Evolutionary conservation across 352 stramenopile genomes (phyloP).

Genomic region (Detonula confervacea): DNA sequence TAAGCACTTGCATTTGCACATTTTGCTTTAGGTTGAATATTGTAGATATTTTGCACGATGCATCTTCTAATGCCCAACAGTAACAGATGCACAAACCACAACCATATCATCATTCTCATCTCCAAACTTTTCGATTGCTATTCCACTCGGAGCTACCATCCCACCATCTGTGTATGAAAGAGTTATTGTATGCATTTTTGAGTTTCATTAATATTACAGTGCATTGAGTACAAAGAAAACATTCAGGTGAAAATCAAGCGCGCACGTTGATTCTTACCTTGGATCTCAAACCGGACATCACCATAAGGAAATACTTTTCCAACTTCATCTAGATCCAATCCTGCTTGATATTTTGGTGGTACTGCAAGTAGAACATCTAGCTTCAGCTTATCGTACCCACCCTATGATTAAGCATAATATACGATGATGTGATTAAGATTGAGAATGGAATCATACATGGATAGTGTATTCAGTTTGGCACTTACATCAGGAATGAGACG

Average conservation of each 20-base stretch:
- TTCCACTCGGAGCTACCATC: slow-evolving; percentile 81
- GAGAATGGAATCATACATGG: too few species aligned
- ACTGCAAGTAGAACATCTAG: slow-evolving; percentile 76
- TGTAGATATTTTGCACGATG: too few species aligned
- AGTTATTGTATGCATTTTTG: too few species aligned
- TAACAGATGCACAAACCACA: slow-evolving; percentile 78
- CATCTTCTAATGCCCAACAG: slow-evolving; percentile 74
- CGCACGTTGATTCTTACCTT: slow-evolving; percentile 41
- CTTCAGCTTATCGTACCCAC: slow-evolving; percentile 66
- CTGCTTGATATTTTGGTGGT: slow-evolving; percentile 73
- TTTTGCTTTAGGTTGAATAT: too few species aligned
- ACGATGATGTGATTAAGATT: too few species aligned
- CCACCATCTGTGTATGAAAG: slow-evolving; percentile 58
- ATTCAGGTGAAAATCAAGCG: too few species aligned
- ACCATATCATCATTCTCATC: slow-evolving; percentile 85
- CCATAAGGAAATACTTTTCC: slow-evolving; percentile 84
- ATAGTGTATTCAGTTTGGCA: too few species aligned
- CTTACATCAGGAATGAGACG: slow-evolving; percentile 77
- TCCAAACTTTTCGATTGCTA: slow-evolving; percentile 82
- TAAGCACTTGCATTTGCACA: too few species aligned
- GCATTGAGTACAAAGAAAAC: too few species aligned
- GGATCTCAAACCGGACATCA: slow-evolving; percentile 73
- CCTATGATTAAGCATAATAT: slow-evolving; percentile 7
- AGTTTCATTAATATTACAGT: too few species aligned
- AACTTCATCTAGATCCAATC: slow-evolving; percentile 72